Evolutionary conservation across 192 early-diverging fungal species (phyloP).

Genomic region (Thoreauomyces humboldtii): DNA sequence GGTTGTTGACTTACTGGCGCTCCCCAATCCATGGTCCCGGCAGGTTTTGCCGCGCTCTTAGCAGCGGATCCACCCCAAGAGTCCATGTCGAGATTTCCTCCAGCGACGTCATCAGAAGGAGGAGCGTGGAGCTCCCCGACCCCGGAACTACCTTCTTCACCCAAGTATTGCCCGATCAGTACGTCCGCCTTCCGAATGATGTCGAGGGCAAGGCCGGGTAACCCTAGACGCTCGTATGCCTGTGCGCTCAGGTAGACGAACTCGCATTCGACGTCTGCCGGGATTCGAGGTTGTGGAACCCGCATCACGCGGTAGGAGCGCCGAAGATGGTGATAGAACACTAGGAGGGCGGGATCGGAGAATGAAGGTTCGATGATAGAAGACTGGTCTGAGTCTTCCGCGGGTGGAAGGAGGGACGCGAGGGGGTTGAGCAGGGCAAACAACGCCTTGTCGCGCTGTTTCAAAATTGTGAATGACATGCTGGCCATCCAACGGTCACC

Average conservation of each 20-base stretch:
- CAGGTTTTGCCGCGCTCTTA: background rate
- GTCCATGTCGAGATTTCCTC: conserved; percentile 16
- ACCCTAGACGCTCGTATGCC: conserved; percentile 77
- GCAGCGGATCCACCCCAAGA: background rate
- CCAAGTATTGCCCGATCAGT: conserved; percentile 32
- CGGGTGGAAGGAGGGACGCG: conserved; percentile 10
- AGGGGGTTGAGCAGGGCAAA: conserved; percentile 52
- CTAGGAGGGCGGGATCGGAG: conserved; percentile 66
- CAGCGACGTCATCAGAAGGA: conserved; percentile 12
- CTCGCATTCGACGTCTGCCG: conserved; percentile 52
- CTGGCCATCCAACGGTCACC: conserved; percentile 69
- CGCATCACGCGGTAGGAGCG: conserved; percentile 48
- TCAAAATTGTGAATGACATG: conserved; percentile 57
- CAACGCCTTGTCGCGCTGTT: conserved; percentile 56
- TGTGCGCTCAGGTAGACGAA: conserved; percentile 61
- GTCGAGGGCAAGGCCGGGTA: conserved; percentile 71
- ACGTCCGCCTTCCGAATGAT: conserved; percentile 54
- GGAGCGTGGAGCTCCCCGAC: conserved; percentile 15
- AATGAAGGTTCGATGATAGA: background rate
- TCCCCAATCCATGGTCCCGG: background rate
- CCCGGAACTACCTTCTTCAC: conserved; percentile 30
- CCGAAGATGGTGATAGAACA: conserved; percentile 68
- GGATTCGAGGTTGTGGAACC: conserved; percentile 45
- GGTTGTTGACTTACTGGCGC: conserved; percentile 6
- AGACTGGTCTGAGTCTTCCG: background rate